These are phyloP conservation scores for Suillus discolor DNA, from an alignment of 768 basidiomycete genomes.

Conservation along the genomic window DNA sequence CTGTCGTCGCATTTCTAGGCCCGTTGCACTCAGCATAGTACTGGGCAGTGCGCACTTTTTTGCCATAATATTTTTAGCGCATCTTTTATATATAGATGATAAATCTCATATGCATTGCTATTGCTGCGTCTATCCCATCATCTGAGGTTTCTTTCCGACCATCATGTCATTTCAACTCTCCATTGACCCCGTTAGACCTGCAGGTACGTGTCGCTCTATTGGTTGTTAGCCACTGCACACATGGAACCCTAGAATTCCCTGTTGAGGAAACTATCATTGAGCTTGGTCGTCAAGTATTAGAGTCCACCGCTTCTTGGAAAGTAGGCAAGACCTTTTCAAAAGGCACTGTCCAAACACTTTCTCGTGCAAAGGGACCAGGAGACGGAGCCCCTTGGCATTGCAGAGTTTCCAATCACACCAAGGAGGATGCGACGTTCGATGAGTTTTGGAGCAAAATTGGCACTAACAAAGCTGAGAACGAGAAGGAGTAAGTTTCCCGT, in stretches of 20 bases:
- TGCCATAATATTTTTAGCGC: slow-evolving; percentile 21
- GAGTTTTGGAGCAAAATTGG: slow-evolving; percentile 73
- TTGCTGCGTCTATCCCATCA: neutral
- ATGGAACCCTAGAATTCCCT: slow-evolving; percentile 52
- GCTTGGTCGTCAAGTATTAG: slow-evolving; percentile 56
- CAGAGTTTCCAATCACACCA: slow-evolving; percentile 64
- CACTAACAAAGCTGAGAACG: slow-evolving; percentile 64
- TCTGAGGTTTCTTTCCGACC: slow-evolving; percentile 13
- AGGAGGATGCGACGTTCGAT: slow-evolving; percentile 72
- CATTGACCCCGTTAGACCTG: slow-evolving; percentile 40
- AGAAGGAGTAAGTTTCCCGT: slow-evolving; percentile 55
- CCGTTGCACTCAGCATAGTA: neutral
- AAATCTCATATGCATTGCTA: neutral
- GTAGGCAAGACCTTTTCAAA: slow-evolving; percentile 63
- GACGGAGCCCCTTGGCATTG: slow-evolving; percentile 71
- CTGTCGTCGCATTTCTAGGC: neutral
- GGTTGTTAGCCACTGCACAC: neutral
- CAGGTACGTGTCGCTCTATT: slow-evolving; percentile 33
- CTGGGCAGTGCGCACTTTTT: slow-evolving; percentile 6
- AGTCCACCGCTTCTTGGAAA: slow-evolving; percentile 63
- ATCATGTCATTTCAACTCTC: slow-evolving; percentile 40
- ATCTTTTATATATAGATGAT: neutral
- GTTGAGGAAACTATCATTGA: slow-evolving; percentile 57
- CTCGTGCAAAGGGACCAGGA: slow-evolving; percentile 49
- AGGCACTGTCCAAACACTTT: slow-evolving; percentile 56